A percentile compares a stretch with the other conserved stretches of the same genome.
Evolutionary conservation across 495 filamentous ascomycete species (phyloP).

Genomic region (Thozetella sp.): DNA sequence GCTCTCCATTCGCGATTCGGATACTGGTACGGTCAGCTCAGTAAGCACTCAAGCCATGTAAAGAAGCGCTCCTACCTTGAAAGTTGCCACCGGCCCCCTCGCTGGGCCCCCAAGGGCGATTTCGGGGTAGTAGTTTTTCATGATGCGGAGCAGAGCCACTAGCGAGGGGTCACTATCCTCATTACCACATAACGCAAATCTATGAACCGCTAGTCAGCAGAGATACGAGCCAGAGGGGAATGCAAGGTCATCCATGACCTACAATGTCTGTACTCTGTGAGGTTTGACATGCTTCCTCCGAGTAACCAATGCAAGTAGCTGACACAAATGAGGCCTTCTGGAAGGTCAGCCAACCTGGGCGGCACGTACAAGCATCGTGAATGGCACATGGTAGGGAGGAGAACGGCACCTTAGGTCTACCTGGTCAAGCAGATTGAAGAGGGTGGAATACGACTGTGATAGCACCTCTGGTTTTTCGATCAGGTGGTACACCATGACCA

Average conservation of each 20-base stretch:
- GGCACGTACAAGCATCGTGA: constrained; percentile 30
- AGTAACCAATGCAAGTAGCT: constrained; percentile 82
- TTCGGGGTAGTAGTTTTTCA: constrained; percentile 90
- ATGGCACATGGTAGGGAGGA: neutral
- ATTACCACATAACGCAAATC: constrained; percentile 60
- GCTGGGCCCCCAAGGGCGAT: constrained; percentile 73
- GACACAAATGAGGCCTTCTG: constrained; percentile 65
- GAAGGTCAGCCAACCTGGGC: no score
- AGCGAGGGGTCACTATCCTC: constrained; percentile 75
- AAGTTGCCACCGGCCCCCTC: constrained; percentile 53
- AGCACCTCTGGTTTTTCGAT: constrained; percentile 67
- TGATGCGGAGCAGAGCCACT: constrained; percentile 76
- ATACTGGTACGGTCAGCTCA: constrained; percentile 48
- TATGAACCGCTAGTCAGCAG: constrained; percentile 29
- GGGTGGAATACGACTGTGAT: constrained; percentile 71
- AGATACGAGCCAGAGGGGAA: neutral
- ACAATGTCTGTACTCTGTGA: constrained; percentile 81
- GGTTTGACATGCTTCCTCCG: constrained; percentile 86
- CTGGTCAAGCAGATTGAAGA: constrained; percentile 87
- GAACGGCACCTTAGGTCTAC: constrained; percentile 63
- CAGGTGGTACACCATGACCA: constrained; percentile 75
- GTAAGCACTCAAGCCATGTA: neutral
- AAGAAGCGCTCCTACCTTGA: constrained; percentile 42
- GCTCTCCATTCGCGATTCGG: constrained; percentile 78
- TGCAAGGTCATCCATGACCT: constrained; percentile 35